Percentiles rank a stretch among this genome's conserved stretches.
Evolutionary conservation across 2,329 filamentous ascomycete species (phyloP).

Genomic region (Scopulariopsis brevicaulis): DNA sequence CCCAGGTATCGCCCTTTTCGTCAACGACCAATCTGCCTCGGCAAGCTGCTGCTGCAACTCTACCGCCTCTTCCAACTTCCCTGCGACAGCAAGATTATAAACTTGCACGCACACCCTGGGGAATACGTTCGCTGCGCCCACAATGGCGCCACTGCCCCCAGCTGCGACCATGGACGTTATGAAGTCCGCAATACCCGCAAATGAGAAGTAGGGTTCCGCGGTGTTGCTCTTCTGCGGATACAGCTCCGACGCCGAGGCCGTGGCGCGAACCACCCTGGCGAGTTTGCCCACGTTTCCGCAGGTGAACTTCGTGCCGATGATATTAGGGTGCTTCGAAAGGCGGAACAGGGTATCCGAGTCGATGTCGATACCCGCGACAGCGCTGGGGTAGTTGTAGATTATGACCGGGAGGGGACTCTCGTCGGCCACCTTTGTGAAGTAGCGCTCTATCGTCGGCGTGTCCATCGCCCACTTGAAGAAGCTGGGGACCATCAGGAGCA

Average conservation of each 20-base stretch:
- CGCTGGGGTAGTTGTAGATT: slow-evolving; percentile 14
- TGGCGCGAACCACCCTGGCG: slow-evolving; percentile 36
- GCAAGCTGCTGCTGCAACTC: slow-evolving; percentile 10
- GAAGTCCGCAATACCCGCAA: slow-evolving; percentile 10
- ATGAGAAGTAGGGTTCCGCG: slow-evolving; percentile 7
- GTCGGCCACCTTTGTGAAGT: slow-evolving; percentile 8
- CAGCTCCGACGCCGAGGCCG: slow-evolving; percentile 7
- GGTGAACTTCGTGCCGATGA: slow-evolving; percentile 41
- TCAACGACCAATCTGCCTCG: slow-evolving; percentile 11
- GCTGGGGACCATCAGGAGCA: slow-evolving; percentile 9
- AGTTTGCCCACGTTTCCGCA: slow-evolving; percentile 48
- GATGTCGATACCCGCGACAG: slow-evolving; percentile 11
- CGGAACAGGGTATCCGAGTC: slow-evolving; percentile 10
- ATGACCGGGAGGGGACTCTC: slow-evolving; percentile 11
- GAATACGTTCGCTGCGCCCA: slow-evolving; percentile 11
- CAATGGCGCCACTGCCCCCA: slow-evolving; percentile 10
- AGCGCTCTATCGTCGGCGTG: slow-evolving; percentile 6
- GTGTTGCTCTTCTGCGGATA: neutral
- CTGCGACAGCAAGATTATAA: slow-evolving; percentile 10
- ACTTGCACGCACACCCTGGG: slow-evolving; percentile 11
- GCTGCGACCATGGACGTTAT: slow-evolving; percentile 8
- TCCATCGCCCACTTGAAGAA: slow-evolving; percentile 12
- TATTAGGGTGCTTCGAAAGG: slow-evolving; percentile 47
- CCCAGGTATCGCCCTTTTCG: slow-evolving; percentile 11
- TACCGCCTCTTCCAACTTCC: slow-evolving; percentile 8